These are phyloP conservation scores for Bipolaris victoriae DNA, from an alignment of 2,329 filamentous ascomycete genomes.

Conservation along the genomic window DNA sequence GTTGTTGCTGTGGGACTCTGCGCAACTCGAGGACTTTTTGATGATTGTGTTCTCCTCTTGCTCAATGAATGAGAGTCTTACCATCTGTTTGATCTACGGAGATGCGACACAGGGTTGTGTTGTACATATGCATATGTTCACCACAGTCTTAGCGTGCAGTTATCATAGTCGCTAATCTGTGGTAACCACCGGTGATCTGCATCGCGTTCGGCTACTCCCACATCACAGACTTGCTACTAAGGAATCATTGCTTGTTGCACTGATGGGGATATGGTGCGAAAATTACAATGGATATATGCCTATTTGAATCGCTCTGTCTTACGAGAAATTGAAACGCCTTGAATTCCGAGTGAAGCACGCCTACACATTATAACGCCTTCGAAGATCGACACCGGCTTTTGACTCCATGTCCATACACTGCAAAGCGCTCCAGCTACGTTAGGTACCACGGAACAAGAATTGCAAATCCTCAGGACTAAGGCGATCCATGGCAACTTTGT, in stretches of 20 bases:
- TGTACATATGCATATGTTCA: neutral
- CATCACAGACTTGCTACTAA: neutral
- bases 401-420: neutral
- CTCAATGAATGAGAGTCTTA: too few species aligned
- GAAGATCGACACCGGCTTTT: neutral
- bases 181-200: neutral
- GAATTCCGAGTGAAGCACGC: neutral
- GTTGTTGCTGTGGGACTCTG: neutral
- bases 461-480: conserved; percentile 91
- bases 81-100: neutral
- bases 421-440: conserved; percentile 17
- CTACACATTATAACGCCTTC: neutral
- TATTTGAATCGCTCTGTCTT: neutral
- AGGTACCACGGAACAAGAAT: conserved; percentile 87
- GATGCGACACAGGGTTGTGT: neutral
- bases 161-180: neutral
- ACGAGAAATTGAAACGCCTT: neutral
- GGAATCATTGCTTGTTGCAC: neutral
- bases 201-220: neutral
- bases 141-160: neutral
- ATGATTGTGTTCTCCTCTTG: neutral
- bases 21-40: neutral
- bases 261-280: neutral
- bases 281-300: neutral
- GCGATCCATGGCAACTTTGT: conserved; percentile 89